Percentiles rank a stretch among this genome's conserved stretches.
phyloP scores from a whole-genome alignment of 2,329 filamentous ascomycete genomes.

The Fusarium keratoplasticum region DNA sequence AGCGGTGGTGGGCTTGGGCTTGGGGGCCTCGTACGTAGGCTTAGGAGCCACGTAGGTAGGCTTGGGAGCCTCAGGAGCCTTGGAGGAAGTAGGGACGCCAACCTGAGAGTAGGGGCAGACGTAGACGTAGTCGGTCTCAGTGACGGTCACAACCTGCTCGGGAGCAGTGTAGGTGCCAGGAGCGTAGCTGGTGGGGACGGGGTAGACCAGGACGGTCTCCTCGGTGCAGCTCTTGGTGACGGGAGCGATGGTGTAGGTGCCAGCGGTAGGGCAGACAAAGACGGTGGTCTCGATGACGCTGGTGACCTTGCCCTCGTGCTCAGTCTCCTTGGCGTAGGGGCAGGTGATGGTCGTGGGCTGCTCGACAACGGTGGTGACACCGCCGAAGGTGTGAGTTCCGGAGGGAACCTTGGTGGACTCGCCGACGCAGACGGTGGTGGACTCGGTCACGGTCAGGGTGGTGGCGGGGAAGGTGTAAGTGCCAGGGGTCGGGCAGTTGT shows the following conservation, averaged over 20 bases:
- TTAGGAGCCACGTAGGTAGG: constrained; percentile 27
- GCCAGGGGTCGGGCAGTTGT: constrained; percentile 73
- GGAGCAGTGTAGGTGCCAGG: constrained; percentile 81
- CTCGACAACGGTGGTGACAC: constrained; percentile 77
- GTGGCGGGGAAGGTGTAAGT: constrained; percentile 81
- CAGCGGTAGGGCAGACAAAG: constrained; percentile 78
- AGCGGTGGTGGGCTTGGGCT: constrained; percentile 5
- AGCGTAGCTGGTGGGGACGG: constrained; percentile 71
- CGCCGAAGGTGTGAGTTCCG: constrained; percentile 77
- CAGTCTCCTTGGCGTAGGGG: constrained; percentile 75
- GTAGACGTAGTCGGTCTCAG: constrained; percentile 74
- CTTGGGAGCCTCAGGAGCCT: constrained; percentile 33
- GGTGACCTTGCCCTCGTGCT: constrained; percentile 68
- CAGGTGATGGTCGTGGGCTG: constrained; percentile 75
- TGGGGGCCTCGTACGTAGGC: constrained; percentile 22
- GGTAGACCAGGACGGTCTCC: constrained; percentile 71
- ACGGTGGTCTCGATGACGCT: constrained; percentile 76
- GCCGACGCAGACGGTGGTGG: constrained; percentile 74
- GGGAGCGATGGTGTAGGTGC: constrained; percentile 81
- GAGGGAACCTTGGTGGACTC: constrained; percentile 70
- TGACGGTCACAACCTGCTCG: constrained; percentile 74
- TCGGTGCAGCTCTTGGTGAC: constrained; percentile 70
- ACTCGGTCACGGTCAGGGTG: constrained; percentile 74
- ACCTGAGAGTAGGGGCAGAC: constrained; percentile 75
- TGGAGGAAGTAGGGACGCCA: constrained; percentile 47